Evolutionary conservation across 1,284 basidiomycete genomes (phyloP).

Genomic region (Sanghuangporus sanghuang): DNA sequence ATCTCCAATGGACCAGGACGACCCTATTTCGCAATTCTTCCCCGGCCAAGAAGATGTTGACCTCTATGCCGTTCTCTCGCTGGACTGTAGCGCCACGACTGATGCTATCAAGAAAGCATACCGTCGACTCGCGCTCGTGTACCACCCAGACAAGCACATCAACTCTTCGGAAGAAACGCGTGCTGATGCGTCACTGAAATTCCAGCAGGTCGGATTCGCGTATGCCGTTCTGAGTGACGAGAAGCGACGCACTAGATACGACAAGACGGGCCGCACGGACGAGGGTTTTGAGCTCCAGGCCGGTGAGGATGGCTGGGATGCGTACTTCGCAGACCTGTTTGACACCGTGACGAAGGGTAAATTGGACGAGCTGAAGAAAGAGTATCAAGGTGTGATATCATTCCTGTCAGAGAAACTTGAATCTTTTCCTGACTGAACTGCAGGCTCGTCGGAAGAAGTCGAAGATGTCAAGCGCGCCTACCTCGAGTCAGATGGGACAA

Average conservation of each 20-base stretch:
- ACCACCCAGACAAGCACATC: conserved; percentile 88
- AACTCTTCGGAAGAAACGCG: conserved; percentile 54
- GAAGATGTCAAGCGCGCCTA: conserved; percentile 77
- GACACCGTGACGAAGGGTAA: conserved; percentile 80
- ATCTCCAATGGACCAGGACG: conserved; percentile 55
- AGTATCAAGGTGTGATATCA: conserved; percentile 73
- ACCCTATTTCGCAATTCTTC: conserved; percentile 78
- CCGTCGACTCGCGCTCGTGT: conserved; percentile 73
- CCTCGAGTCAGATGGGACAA: conserved; percentile 56
- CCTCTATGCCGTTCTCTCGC: conserved; percentile 68
- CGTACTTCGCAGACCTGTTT: conserved; percentile 88
- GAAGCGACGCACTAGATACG: conserved; percentile 70
- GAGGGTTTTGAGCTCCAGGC: conserved; percentile 68
- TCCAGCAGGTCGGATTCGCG: conserved; percentile 89
- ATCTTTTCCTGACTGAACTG: conserved; percentile 4
- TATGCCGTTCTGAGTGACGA: conserved; percentile 84
- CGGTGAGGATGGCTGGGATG: conserved; percentile 88
- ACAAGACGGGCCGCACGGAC: conserved; percentile 78
- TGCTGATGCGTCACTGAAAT: conserved; percentile 63
- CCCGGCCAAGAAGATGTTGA: conserved; percentile 62
- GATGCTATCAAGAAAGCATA: conserved; percentile 83
- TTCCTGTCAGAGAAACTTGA: not conserved
- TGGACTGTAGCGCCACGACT: conserved; percentile 46
- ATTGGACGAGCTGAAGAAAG: conserved; percentile 85
- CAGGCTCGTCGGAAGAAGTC: conserved; percentile 81